Percentiles rank a stretch among this genome's conserved stretches.
phyloP scores from a whole-genome alignment of 345 rosid species.

The Linum trigynum region DNA sequence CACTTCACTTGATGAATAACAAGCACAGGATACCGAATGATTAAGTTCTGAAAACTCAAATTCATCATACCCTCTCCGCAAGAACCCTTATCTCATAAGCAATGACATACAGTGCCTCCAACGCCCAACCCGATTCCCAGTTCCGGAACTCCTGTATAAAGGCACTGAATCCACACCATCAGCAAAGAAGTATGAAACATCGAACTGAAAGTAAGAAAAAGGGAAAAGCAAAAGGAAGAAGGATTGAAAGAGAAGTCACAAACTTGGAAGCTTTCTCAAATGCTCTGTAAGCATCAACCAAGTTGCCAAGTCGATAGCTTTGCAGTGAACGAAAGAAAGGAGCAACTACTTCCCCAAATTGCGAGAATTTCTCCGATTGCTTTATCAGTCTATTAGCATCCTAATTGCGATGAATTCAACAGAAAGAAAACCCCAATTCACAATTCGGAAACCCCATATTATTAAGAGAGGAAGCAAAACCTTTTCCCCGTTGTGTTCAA shows the following conservation, averaged over 20 bases:
- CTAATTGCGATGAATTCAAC: conserved; percentile 22
- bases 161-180: conserved; percentile 39
- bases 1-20: neutral
- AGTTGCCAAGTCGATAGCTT: conserved; percentile 51
- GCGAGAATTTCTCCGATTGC: conserved; percentile 67
- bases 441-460: too few relatives aligned
- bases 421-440: neutral
- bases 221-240: neutral
- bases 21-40: neutral
- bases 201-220: neutral
- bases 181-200: neutral
- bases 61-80: conserved; percentile 63
- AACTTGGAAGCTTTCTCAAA: conserved; percentile 85
- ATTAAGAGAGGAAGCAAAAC: neutral
- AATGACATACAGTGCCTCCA: conserved; percentile 73
- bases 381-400: conserved; percentile 65
- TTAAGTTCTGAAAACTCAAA: neutral
- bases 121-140: conserved; percentile 97
- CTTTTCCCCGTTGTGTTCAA: neutral
- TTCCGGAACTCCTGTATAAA: conserved; percentile 96
- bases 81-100: conserved; percentile 92
- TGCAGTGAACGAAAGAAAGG: conserved; percentile 77
- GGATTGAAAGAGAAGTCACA: neutral
- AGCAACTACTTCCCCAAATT: conserved; percentile 49
- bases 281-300: conserved; percentile 66